Evolutionary conservation across 2,329 filamentous ascomycete genomes (phyloP), one percentile per base, ranked within the genome.

Genomic region (Penicillium sclerotigenum): DNA sequence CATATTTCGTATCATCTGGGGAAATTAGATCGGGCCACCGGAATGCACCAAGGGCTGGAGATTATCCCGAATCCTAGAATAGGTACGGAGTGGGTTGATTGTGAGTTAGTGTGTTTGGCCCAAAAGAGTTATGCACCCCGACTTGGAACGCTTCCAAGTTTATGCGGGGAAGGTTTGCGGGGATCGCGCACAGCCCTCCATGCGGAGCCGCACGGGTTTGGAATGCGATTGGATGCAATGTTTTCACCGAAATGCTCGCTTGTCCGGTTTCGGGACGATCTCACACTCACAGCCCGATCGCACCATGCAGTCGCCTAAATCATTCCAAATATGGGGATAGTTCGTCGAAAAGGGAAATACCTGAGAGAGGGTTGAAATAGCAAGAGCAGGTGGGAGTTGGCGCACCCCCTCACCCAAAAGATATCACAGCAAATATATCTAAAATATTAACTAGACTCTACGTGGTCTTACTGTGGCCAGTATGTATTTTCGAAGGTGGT

Each of bases 151-250:
- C 4, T 14, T 51, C 29, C 4, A 26, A 42, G 33, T 20, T n/a
- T 51, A 22, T 54, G 59, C 49, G 59, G 56, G 50, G 59, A 54
- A 57, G 18, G 24, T 52, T 57, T 52, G 56, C 49, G 56, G 58
- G 28, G 42, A 33, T 51, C 18, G 18, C n/a, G 47, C 47, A 48
- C 47, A 29, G 31, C 13, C 47, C 26, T 9, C 26, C n/a, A 33
- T 60, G 59, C 59, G 59, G 59, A 42, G 49, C 59, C 59, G 59
- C 59, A 60, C 49, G n/a, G 20, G 24, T 11, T 16, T 3, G 22
- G 10, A 13, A 20, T 18, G 13, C 18, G 14, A 47, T 47, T 53
- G 42, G 34, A 29, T 22, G n/a, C 0, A 22, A 20, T 4, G 9
- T 18, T n/a, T 13, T n/a, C 8, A 37, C 33, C 18, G 24, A 45